Percentiles rank a stretch among this genome's conserved stretches.
These are phyloP conservation scores for Proliferodiscus dingleyae DNA, from an alignment of 2,329 filamentous ascomycete genomes.

Conservation along the genomic window DNA sequence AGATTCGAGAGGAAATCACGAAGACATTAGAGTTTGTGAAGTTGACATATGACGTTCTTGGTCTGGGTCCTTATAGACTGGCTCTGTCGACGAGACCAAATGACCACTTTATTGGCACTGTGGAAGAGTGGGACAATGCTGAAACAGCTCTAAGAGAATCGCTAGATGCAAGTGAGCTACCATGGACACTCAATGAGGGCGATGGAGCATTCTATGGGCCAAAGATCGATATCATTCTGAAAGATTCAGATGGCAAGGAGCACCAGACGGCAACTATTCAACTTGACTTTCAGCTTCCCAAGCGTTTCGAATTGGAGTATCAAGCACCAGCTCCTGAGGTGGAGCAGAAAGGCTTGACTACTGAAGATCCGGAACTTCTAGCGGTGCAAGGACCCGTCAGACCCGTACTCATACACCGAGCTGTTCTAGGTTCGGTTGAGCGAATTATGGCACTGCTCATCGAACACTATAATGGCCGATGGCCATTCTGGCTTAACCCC, in stretches of 20 bases:
- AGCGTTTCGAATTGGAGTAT: conserved; percentile 74
- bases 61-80: conserved; percentile 67
- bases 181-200: conserved; percentile 72
- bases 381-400: conserved; percentile 53
- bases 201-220: conserved; percentile 90
- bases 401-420: conserved; percentile 80
- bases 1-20: conserved; percentile 70
- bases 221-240: conserved; percentile 83
- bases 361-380: conserved; percentile 43
- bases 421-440: conserved; percentile 79
- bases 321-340: conserved; percentile 61
- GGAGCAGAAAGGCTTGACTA: conserved; percentile 49
- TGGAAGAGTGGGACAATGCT: conserved; percentile 64
- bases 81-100: conserved; percentile 73
- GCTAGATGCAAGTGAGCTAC: conserved; percentile 56
- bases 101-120: conserved; percentile 71
- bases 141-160: conserved; percentile 62
- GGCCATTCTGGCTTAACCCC: conserved; percentile 87
- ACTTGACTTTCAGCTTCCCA: conserved; percentile 83
- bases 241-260: conserved; percentile 76
- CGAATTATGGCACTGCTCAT: conserved; percentile 80
- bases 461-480: conserved; percentile 73
- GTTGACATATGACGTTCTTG: conserved; percentile 65
- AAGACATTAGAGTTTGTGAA: conserved; percentile 70
- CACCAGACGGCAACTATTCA: conserved; percentile 88